Conservation (phyloP, 2,329 filamentous ascomycete genomes). For the Neonectria punicea region DNA sequence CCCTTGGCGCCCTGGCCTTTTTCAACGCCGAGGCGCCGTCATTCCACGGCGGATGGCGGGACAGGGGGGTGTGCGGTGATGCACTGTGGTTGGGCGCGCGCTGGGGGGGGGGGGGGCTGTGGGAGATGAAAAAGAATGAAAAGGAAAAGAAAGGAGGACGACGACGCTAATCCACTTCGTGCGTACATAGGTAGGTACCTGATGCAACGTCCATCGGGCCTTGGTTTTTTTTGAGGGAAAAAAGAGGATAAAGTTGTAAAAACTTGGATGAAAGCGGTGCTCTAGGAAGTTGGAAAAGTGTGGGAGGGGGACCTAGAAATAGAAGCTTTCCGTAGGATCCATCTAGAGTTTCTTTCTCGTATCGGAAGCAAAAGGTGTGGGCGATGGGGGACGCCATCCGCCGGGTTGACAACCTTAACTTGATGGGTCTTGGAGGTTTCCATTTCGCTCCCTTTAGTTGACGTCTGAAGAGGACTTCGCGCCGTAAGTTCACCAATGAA, state of each 20-base stretch:
- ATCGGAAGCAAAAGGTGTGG: background rate
- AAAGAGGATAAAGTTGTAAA: background rate
- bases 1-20: background rate
- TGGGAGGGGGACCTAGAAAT: background rate
- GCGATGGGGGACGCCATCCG: background rate
- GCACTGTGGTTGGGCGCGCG: background rate
- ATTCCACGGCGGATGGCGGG: background rate
- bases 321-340: background rate
- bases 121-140: constrained; percentile 4
- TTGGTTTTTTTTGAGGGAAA: background rate
- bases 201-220: background rate
- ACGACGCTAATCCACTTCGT: background rate
- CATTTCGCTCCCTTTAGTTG: background rate
- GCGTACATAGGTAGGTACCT: background rate
- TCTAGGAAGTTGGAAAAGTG: background rate
- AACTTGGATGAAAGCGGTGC: background rate
- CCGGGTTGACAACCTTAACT: background rate
- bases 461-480: background rate
- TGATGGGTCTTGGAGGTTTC: background rate
- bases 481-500: background rate
- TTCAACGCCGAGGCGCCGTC: background rate
- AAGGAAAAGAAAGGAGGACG: background rate
- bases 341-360: constrained; percentile 1
- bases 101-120: background rate
- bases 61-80: background rate